A percentile compares a stretch with the other conserved stretches of the same genome.
These are phyloP conservation scores for Grosmannia serpens DNA, from an alignment of 2,329 filamentous ascomycete species.

Conservation along the genomic window DNA sequence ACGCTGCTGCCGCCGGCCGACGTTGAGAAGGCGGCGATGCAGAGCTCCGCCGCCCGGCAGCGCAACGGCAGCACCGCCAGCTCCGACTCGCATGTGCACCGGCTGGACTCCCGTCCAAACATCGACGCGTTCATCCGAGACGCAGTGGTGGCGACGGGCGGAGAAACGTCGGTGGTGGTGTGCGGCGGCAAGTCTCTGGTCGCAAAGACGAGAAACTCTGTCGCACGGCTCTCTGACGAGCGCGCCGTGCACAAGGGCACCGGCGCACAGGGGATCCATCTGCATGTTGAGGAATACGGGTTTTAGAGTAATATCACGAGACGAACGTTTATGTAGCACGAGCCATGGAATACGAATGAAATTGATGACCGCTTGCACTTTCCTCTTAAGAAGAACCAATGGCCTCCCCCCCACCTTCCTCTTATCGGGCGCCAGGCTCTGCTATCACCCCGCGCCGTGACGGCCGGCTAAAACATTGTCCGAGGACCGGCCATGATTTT, in stretches of 20 bases:
- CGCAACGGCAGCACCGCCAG: constrained; percentile 15
- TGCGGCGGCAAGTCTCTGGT: constrained; percentile 47
- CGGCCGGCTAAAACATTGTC: constrained; percentile 6
- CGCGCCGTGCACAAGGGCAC: constrained; percentile 53
- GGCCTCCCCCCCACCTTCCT: neutral
- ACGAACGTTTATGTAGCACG: neutral
- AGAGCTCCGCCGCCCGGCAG: neutral
- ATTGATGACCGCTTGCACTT: neutral
- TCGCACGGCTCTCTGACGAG: constrained; percentile 46
- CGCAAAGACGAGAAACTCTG: constrained; percentile 40
- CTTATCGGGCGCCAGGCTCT: neutral
- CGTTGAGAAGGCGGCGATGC: constrained; percentile 15
- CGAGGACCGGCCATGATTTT: constrained; percentile 1
- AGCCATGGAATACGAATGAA: neutral
- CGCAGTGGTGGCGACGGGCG: constrained; percentile 45
- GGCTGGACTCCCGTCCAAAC: constrained; percentile 36
- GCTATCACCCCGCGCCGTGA: neutral
- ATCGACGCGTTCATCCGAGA: constrained; percentile 38
- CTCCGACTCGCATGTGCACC: constrained; percentile 28
- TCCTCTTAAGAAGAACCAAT: neutral
- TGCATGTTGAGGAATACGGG: constrained; percentile 48
- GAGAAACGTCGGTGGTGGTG: constrained; percentile 50
- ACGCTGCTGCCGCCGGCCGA: constrained; percentile 8
- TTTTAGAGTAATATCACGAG: constrained; percentile 11
- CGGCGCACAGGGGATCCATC: constrained; percentile 48